Evolutionary conservation across 768 basidiomycete genomes (phyloP).

Genomic region (Russula brevipes): DNA sequence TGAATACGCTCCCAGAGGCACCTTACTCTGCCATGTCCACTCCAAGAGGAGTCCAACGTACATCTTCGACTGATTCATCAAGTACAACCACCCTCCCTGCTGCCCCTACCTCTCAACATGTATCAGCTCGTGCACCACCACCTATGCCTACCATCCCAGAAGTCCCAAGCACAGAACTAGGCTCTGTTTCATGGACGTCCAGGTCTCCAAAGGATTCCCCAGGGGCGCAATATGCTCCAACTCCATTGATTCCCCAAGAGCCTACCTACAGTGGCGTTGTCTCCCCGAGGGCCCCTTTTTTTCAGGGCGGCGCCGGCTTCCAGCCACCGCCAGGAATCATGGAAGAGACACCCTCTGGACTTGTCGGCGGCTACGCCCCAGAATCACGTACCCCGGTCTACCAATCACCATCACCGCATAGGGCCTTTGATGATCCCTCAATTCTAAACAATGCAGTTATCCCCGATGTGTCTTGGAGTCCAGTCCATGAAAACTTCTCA

Average conservation of each 20-base stretch:
- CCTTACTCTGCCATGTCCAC: neutral
- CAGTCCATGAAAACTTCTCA: constrained; percentile 5
- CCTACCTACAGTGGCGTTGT: neutral
- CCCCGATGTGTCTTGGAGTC: neutral
- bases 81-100: constrained; percentile 23
- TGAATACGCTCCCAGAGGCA: neutral
- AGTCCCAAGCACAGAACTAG: constrained; percentile 20
- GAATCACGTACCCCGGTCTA: constrained; percentile 1
- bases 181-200: constrained; percentile 2
- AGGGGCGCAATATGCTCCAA: neutral
- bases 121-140: constrained; percentile 9
- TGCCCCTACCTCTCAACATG: neutral
- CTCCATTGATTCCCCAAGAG: neutral
- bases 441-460: neutral
- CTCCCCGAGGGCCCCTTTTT: neutral
- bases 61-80: constrained; percentile 9
- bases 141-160: constrained; percentile 24
- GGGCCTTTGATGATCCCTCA: neutral
- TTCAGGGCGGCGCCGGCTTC: neutral
- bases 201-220: constrained; percentile 9
- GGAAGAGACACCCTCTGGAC: neutral
- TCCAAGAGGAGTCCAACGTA: neutral
- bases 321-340: constrained; percentile 13
- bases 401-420: constrained; percentile 5
- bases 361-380: neutral